These are phyloP conservation scores for Capronia epimyces DNA, from an alignment of 2,329 filamentous ascomycete genomes.

Conservation along the genomic window DNA sequence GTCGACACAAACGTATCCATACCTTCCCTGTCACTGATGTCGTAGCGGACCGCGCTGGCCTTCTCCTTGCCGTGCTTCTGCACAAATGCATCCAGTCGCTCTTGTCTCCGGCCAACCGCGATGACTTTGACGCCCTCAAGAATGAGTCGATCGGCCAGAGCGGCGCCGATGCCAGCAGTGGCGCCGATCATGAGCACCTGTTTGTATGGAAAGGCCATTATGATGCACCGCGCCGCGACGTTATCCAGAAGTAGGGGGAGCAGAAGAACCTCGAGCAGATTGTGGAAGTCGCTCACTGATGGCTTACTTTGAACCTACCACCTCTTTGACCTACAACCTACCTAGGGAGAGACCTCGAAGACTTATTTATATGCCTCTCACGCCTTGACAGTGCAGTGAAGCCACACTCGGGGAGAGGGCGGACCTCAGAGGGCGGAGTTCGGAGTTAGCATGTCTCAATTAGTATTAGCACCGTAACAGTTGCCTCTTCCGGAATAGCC, in stretches of 20 bases:
- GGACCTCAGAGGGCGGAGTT: no score
- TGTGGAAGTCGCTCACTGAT: no score
- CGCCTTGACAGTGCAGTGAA: no score
- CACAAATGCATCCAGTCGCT: conserved; percentile 48
- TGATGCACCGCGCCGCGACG: background rate
- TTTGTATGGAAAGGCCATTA: conserved; percentile 53
- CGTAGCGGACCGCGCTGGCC: conserved; percentile 41
- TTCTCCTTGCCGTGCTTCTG: conserved; percentile 41
- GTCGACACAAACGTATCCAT: conserved; percentile 42
- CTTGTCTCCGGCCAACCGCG: conserved; percentile 51
- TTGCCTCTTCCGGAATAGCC: conserved; percentile 3
- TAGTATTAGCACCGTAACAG: no score
- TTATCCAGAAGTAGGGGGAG: background rate
- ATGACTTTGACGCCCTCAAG: conserved; percentile 49
- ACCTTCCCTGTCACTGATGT: conserved; percentile 43
- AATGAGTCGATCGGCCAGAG: conserved; percentile 46
- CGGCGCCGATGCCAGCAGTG: conserved; percentile 51
- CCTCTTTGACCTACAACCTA: no score
- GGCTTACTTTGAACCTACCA: no score
- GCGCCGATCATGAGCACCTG: conserved; percentile 53
- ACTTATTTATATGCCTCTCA: no score
- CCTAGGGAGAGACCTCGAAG: no score
- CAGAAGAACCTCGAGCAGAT: no score
- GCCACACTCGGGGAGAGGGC: no score
- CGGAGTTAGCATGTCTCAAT: background rate